phyloP scores from a whole-genome alignment of 768 basidiomycete genomes.

The Russula emetica region DNA sequence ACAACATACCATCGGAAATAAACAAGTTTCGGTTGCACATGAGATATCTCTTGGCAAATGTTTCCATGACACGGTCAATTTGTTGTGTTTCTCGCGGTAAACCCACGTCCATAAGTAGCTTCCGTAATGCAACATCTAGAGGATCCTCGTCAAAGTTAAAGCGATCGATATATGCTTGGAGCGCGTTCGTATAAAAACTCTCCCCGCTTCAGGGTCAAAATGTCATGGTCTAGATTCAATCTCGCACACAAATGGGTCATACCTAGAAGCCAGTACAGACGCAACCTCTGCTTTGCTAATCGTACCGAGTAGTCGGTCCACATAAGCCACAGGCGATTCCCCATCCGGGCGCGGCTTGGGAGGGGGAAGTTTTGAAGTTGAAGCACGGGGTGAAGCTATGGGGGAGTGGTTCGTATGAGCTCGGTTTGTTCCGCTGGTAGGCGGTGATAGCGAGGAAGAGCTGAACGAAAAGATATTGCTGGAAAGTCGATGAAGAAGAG shows the following conservation, averaged over 20 bases:
- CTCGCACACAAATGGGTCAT: slow-evolving; percentile 24
- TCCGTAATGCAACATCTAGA: slow-evolving; percentile 86
- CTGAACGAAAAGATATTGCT: slow-evolving; percentile 56
- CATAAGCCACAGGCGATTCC: slow-evolving; percentile 69
- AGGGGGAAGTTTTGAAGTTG: slow-evolving; percentile 44
- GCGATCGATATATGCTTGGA: slow-evolving; percentile 63
- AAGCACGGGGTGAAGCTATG: slow-evolving; percentile 43
- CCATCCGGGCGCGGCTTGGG: slow-evolving; percentile 50
- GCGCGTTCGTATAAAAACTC: slow-evolving; percentile 60
- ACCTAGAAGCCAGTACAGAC: slow-evolving; percentile 79
- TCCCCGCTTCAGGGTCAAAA: slow-evolving; percentile 53
- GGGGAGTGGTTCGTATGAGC: slow-evolving; percentile 29
- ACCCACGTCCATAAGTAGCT: slow-evolving; percentile 84
- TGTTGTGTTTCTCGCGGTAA: slow-evolving; percentile 96
- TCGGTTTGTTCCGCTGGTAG: slow-evolving; percentile 26
- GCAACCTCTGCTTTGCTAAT: slow-evolving; percentile 79
- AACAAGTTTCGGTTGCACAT: slow-evolving; percentile 82
- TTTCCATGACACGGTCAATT: slow-evolving; percentile 96
- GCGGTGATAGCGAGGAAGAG: slow-evolving; percentile 37
- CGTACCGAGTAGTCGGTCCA: slow-evolving; percentile 56
- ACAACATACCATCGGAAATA: slow-evolving; percentile 58
- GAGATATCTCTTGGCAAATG: slow-evolving; percentile 82
- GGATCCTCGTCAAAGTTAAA: slow-evolving; percentile 81
- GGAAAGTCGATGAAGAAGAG: slow-evolving; percentile 65
- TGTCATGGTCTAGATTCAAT: slow-evolving; percentile 9